phyloP scores from a whole-genome alignment of 2,329 filamentous ascomycete species.

The Spiromastix sp. region DNA sequence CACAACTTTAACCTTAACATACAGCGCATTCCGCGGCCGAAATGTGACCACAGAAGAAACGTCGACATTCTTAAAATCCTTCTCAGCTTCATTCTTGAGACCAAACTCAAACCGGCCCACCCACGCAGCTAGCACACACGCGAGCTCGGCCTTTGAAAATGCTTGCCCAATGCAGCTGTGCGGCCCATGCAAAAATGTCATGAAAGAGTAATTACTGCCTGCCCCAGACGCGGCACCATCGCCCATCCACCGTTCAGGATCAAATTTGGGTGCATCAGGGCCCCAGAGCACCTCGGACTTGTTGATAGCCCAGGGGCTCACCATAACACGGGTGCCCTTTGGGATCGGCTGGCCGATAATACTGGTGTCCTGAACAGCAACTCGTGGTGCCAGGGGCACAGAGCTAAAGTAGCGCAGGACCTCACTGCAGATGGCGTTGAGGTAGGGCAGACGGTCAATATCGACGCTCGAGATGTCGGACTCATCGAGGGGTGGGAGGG shows the following conservation, averaged over 20 bases:
- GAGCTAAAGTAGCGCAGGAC: conserved; percentile 43
- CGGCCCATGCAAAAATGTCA: conserved; percentile 31
- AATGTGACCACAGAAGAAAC: no score
- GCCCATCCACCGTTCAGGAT: conserved; percentile 65
- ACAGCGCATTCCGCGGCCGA: no score
- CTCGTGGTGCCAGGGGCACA: conserved; percentile 30
- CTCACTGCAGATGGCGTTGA: conserved; percentile 69
- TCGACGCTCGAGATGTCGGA: conserved; percentile 19
- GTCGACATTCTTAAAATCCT: no score
- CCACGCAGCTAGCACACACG: conserved; percentile 29
- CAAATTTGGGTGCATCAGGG: conserved; percentile 57
- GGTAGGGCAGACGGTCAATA: conserved; percentile 63
- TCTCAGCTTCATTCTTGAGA: no score
- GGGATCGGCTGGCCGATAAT: conserved; percentile 58
- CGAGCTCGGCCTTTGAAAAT: conserved; percentile 32
- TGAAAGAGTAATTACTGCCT: conserved; percentile 27
- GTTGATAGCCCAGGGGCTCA: conserved; percentile 63
- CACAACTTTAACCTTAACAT: no score
- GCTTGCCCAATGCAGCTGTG: conserved; percentile 30
- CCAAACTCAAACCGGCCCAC: conserved; percentile 25
- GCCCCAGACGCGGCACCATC: conserved; percentile 38
- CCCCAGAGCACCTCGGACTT: conserved; percentile 63
- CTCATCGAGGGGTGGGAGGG: conserved; percentile 32
- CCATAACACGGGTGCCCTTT: conserved; percentile 57
- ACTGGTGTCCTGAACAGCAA: conserved; percentile 33